Conservation (phyloP, 495 filamentous ascomycete species). For the Hypoxylon trugodes region DNA sequence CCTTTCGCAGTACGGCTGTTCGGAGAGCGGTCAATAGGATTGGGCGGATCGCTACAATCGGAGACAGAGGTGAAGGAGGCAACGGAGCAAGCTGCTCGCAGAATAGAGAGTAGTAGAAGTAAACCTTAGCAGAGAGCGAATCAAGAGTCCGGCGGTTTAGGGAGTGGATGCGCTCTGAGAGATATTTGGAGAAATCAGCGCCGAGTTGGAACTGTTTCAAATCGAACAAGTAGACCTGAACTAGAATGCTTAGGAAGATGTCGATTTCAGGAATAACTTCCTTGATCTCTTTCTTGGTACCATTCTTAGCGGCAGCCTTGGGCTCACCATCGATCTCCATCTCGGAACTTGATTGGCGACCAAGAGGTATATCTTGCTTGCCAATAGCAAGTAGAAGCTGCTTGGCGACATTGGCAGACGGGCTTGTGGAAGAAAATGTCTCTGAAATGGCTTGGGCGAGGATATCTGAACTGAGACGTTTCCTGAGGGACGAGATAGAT, state of each 20-base stretch:
- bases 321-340: slow-evolving; percentile 82
- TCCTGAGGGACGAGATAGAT: slow-evolving; percentile 94
- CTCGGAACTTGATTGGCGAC: slow-evolving; percentile 61
- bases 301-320: slow-evolving; percentile 57
- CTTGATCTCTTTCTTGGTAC: slow-evolving; percentile 67
- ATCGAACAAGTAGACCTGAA: slow-evolving; percentile 90
- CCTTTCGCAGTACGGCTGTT: slow-evolving; percentile 93
- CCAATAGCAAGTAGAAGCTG: slow-evolving; percentile 74
- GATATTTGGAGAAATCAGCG: slow-evolving; percentile 79
- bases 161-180: slow-evolving; percentile 84
- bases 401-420: slow-evolving; percentile 69
- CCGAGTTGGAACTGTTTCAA: slow-evolving; percentile 79
- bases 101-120: slow-evolving; percentile 97
- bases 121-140: slow-evolving; percentile 90
- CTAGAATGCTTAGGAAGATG: slow-evolving; percentile 86
- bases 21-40: slow-evolving; percentile 86
- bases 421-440: slow-evolving; percentile 67
- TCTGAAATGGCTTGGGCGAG: slow-evolving; percentile 82
- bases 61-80: slow-evolving; percentile 84
- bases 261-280: slow-evolving; percentile 90
- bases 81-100: slow-evolving; percentile 86
- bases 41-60: slow-evolving; percentile 84
- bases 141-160: slow-evolving; percentile 95
- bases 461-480: slow-evolving; percentile 82
- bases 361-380: slow-evolving; percentile 67